Evolutionary conservation across 768 basidiomycete species (phyloP), one percentile per base, ranked within the genome.

Genomic region (Suillus fuscotomentosus): DNA sequence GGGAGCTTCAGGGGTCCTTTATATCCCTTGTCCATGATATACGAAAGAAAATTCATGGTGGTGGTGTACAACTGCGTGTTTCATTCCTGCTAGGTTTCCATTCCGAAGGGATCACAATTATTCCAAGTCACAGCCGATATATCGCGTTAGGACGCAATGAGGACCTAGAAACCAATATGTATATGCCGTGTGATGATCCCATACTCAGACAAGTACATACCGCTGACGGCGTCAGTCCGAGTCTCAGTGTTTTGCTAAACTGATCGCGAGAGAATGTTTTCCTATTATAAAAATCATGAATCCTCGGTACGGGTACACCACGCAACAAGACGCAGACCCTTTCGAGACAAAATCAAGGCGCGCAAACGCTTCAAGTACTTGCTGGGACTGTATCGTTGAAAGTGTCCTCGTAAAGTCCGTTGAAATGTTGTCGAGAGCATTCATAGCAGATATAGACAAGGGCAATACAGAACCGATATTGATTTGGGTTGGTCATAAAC

Each of bases 181-280:
- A 34, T 20, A 2, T 27, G 66, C n/a, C 65, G 45, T 24, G 27
- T 54, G 36, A 22, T 48, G 7, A 59, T n/a, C 17, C 27, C 39
- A 41, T 41, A 22, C 10, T 17, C 38, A 65, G 15, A 61, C 42
- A 43, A 54, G 56, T 51, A 78, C 84, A 61, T 75, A 95, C 95
- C 60, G 95, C 95, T 61, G 94, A 95, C 1, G 95, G 95, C 22
- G 94, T 95, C 66, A 98, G 79, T 5, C 94, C 95, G 36, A 97
- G 84, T 63, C 94, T 86, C 69, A 98, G 74, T 24, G 89, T 88
- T 74, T 88, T 90, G n/a, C 83, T 83, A 72, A 95, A 91, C 70
- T 98, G 95, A 6, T 81, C 77, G 5, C 75, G 79, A 27, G 85
- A 73, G 73, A 93, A 97, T 24, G 82, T 83, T 86, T 95, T 96